Base-by-base conservation (phyloP, 352 stramenopile genomes). In the Phytophthora cajani region DNA sequence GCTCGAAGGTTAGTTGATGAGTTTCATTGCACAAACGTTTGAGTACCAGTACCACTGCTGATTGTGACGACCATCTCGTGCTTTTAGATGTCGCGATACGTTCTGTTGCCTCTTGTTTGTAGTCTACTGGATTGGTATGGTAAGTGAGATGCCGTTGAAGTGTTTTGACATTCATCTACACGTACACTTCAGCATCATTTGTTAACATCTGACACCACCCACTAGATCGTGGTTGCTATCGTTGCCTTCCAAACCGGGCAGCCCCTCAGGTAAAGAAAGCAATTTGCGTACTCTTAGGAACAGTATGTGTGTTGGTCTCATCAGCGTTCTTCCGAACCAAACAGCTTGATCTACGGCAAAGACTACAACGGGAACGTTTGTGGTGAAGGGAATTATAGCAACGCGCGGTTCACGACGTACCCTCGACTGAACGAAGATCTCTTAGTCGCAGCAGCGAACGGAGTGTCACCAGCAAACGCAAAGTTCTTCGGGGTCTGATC, bases 41-140 rank as follows among this genome's bases (percentile, higher is more conserved):
- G 19, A 64, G 16, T 40, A 38, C 19, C 21, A 49, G 14, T 40
- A 38, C 19, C 21, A 49, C 6, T 21, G 16, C 10, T 3, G 14
- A 12, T 17, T 58, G 9, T 6, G 4, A 49, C 42, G n/a, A 19
- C 2, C 16, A 49, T 3, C 7, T 21, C 42, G 2, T 42, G 19
- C 50, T 47, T 21, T 21, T 40, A 94, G 88, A 62, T 95, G 88
- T 52, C 88, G 88, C 40, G 90, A 97, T 59, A 77, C 88, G 9
- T 62, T 95, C 6, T 97, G 89, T 71, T 91, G 88, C 25, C 58
- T 93, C 10, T 61, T 95, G 21, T 97, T 97, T 63, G 46, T 93
- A n/a, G 81, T 93, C 40, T 96, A 93, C 73, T 96, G 89, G 89
- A 47, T 94, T 27, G 87, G 89, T 30, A 96, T 95, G 87, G 84